Percentiles rank a stretch among this genome's conserved stretches.
These are phyloP conservation scores for Piloderma croceum DNA, from an alignment of 768 basidiomycete species.

Conservation along the genomic window DNA sequence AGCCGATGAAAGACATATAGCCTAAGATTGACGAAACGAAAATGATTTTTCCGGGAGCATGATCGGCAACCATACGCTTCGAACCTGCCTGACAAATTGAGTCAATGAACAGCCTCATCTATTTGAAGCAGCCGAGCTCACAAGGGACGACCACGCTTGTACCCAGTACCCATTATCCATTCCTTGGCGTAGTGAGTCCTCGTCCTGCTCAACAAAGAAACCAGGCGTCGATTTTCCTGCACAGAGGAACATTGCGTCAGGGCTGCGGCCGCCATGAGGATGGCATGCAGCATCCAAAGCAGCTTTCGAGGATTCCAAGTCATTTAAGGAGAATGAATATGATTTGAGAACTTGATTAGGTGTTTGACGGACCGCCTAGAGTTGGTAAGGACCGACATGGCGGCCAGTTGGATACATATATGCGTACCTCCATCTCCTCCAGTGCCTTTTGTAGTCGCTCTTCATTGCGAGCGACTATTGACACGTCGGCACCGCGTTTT, in stretches of 20 bases:
- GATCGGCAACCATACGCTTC: slow-evolving; percentile 47
- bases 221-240: slow-evolving; percentile 70
- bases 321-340: slow-evolving; percentile 62
- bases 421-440: slow-evolving; percentile 56
- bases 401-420: background rate
- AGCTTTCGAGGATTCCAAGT: slow-evolving; percentile 44
- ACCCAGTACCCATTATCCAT: slow-evolving; percentile 45
- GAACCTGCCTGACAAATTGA: slow-evolving; percentile 40
- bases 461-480: slow-evolving; percentile 77
- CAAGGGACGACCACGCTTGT: slow-evolving; percentile 53
- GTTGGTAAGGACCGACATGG: background rate
- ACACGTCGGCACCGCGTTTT: slow-evolving; percentile 70
- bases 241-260: slow-evolving; percentile 76
- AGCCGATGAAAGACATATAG: slow-evolving; percentile 60
- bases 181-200: slow-evolving; percentile 47
- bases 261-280: slow-evolving; percentile 49
- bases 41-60: slow-evolving; percentile 50
- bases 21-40: slow-evolving; percentile 60
- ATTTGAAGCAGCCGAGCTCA: background rate
- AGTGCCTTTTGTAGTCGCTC: slow-evolving; percentile 57
- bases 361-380: slow-evolving; percentile 45
- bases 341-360: slow-evolving; percentile 57
- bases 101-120: background rate
- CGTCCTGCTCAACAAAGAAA: slow-evolving; percentile 67
- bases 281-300: slow-evolving; percentile 60